Percentiles rank a stretch among this genome's conserved stretches.
phyloP scores from a whole-genome alignment of 345 rosid species.

The Orychophragmus violaceus region DNA sequence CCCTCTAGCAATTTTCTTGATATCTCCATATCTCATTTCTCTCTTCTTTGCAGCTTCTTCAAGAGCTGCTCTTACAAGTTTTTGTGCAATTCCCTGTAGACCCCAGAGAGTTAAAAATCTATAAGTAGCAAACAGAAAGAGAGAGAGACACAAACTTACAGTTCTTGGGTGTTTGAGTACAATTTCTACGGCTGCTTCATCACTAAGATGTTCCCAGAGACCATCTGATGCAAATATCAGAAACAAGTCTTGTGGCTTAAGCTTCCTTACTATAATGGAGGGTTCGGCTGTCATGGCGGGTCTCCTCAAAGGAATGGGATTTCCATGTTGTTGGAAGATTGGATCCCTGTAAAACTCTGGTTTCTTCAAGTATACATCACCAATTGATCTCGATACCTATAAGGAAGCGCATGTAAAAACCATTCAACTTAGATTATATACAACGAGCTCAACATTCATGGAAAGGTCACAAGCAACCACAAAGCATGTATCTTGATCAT shows the following conservation, averaged over 20 bases:
- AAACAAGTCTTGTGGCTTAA: slow-evolving; percentile 68
- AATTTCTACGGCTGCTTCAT: slow-evolving; percentile 78
- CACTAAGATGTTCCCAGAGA: slow-evolving; percentile 96
- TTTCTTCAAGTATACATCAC: slow-evolving; percentile 89
- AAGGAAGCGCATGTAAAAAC: not conserved
- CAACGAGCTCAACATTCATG: not conserved
- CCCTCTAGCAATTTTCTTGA: slow-evolving; percentile 53
- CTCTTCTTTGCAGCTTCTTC: slow-evolving; percentile 69
- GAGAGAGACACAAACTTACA: slow-evolving; percentile 40
- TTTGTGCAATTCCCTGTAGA: slow-evolving; percentile 65
- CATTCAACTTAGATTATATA: not conserved
- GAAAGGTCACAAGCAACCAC: slow-evolving; percentile 7
- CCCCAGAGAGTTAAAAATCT: not conserved
- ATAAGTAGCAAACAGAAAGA: not conserved
- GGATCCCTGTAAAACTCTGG: slow-evolving; percentile 83
- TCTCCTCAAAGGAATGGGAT: slow-evolving; percentile 66
- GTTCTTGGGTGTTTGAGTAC: slow-evolving; percentile 81
- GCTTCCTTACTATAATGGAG: slow-evolving; percentile 62
- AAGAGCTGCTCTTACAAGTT: slow-evolving; percentile 61
- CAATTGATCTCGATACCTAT: slow-evolving; percentile 97
- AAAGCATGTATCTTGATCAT: slow-evolving; percentile 4
- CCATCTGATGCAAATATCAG: slow-evolving; percentile 98
- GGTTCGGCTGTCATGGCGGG: slow-evolving; percentile 93
- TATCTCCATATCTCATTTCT: slow-evolving; percentile 58
- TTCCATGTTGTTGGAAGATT: slow-evolving; percentile 68